phyloP scores from a whole-genome alignment of 352 stramenopile species.

The Globisporangium middletonii region DNA sequence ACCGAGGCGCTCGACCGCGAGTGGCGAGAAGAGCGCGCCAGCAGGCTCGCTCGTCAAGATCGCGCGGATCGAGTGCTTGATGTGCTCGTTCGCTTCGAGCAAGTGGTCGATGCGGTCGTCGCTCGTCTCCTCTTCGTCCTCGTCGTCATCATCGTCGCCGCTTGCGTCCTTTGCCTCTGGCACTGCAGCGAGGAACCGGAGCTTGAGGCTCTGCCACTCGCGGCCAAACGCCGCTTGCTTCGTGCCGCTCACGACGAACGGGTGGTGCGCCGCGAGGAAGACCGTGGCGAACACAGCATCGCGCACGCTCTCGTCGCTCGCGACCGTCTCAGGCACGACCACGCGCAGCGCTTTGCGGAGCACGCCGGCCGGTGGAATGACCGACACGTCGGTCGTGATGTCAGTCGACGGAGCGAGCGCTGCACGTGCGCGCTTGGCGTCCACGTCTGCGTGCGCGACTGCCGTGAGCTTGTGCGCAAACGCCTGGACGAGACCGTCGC shows the following conservation, averaged over 20 bases:
- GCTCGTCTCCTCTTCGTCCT: constrained; percentile 35
- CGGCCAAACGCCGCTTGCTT: constrained; percentile 37
- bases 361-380: constrained; percentile 45
- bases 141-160: constrained; percentile 27
- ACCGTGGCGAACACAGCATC: constrained; percentile 40
- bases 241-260: constrained; percentile 60
- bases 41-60: constrained; percentile 33
- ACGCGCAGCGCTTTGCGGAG: constrained; percentile 56
- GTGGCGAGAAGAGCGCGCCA: constrained; percentile 53
- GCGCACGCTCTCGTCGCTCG: constrained; percentile 25
- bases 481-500: constrained; percentile 34
- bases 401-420: constrained; percentile 19
- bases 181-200: constrained; percentile 37
- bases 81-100: constrained; percentile 58
- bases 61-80: constrained; percentile 48
- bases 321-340: constrained; percentile 37
- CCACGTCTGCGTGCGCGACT: constrained; percentile 26
- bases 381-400: constrained; percentile 13
- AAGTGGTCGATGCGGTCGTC: constrained; percentile 79
- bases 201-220: constrained; percentile 66
- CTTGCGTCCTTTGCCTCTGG: constrained; percentile 5
- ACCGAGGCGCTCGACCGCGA: constrained; percentile 40
- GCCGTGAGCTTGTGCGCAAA: constrained; percentile 55
- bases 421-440: constrained; percentile 16
- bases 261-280: constrained; percentile 65